Evolutionary conservation across 257 asterid species (phyloP), one percentile per base, ranked within the genome.

Genomic region (Plectranthus barbatus): DNA sequence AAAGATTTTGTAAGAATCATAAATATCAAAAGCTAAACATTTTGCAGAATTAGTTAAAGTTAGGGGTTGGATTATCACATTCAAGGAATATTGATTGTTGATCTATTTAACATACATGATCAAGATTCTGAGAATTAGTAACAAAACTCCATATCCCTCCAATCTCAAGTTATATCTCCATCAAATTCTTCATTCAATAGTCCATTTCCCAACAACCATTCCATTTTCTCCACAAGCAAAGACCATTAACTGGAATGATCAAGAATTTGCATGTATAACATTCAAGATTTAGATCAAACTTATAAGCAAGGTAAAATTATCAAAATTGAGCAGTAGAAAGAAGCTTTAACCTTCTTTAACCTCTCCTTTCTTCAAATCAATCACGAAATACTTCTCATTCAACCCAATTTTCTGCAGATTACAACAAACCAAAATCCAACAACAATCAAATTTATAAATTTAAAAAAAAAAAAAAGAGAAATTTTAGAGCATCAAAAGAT

Each of bases 361-460:
- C 72, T 88, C 95, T 24, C 98, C 96, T 73, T 86, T 91, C 87
- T 91, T 91, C 78, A 91, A 84, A 83, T 91, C 98, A 62, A 91
- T 92, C 58, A 91, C 95, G 56, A 67, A 91, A 56, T 37, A 72
- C 75, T 85, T 83, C 74, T 91, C 98, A 62, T 88, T 76, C 62
- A 88, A 88, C 29, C 94, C 95, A 56, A 91, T 56, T 77, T 88
- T 88, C 96, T 86, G 77, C 53, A 59, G 52, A 70, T 69, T 47
- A 17, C 14, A 36, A 54, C n/a, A n/a, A 26, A 52, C 9, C 12
- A 54, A 17, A 13, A 4, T 18, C 14, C 7, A 46, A 23, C 4
- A 63, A 23, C 7, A 31, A 66, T 34, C 31, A 66, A 31, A 52
- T 23, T n/a, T 7, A 67, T 9, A 57, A 33, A 60, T 7, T 9